Base-by-base conservation (phyloP, 1,284 basidiomycete species). In the Limonomyces culmigenus region DNA sequence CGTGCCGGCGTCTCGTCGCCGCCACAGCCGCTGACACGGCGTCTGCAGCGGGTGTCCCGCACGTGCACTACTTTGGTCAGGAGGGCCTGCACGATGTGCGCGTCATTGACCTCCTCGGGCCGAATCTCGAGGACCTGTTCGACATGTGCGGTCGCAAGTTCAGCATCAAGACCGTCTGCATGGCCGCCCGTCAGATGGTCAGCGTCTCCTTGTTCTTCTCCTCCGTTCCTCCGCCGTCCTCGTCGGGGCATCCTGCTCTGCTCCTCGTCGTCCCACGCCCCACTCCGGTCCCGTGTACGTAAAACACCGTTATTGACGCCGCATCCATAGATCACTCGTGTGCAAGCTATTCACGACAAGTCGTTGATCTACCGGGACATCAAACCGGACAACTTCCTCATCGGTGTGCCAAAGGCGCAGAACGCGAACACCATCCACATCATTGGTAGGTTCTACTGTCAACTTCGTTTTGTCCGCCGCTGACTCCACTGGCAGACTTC, bases 141-240 rank as follows among this genome's bases (percentile, higher is more conserved):
- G 92, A 97, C 58, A 91, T 96, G 87, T 97, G 93, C 54, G 77
- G 80, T n/a, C 77, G 93, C 46, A 96, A 95, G 58, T 97, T 97
- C 59, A 75, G 73, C 41, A 78, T 93, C 58, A 97, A 97, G 70
- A 96, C 92, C 0, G 95, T 97, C 23, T 93, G 91, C 56, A 92
- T 98, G 92, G 84, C 87, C 38, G 93, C 93, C 19, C 93, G 86
- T 56, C 93, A 98, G 59, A 97, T 98, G 93, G 91, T 93, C 44
- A 49, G 73, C 58, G 5, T 32, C 35, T 23, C 21, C n/a, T 38
- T 11, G 33, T 29, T n/a, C 30, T 32, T 39, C 37, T 34, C 30
- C 38, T 35, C 33, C 34, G 35, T 32, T 32, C 17, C 17, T 17
- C 8, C 31, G 13, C 10, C 8, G n/a, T 8, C 8, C 10, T 8